These are phyloP conservation scores for Salvia sclarea DNA, from an alignment of 305 asterid genomes.

Conservation along the genomic window DNA sequence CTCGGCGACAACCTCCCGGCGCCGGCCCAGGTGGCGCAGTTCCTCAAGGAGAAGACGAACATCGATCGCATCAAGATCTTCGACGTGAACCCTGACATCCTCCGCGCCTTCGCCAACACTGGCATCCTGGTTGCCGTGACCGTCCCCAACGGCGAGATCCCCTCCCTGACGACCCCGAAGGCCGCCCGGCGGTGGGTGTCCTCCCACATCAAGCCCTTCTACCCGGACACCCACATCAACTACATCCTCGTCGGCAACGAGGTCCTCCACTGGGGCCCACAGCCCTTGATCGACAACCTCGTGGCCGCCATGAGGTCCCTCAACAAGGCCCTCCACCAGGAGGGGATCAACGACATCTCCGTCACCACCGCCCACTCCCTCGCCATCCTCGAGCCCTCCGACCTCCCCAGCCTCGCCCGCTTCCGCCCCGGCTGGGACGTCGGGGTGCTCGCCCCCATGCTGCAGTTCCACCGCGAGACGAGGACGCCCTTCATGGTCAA, in stretches of 20 bases:
- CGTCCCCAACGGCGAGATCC: slow-evolving; percentile 78
- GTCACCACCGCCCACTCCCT: slow-evolving; percentile 80
- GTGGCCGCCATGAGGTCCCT: slow-evolving; percentile 66
- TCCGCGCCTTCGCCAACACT: slow-evolving; percentile 72
- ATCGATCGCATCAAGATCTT: slow-evolving; percentile 74
- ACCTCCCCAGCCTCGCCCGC: slow-evolving; percentile 59
- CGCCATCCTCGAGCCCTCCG: slow-evolving; percentile 52
- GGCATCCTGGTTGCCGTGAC: slow-evolving; percentile 72
- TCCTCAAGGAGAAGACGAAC: slow-evolving; percentile 59
- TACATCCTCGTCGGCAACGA: slow-evolving; percentile 76
- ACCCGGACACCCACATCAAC: slow-evolving; percentile 60
- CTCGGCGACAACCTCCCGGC: slow-evolving; percentile 80
- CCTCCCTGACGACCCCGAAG: slow-evolving; percentile 41
- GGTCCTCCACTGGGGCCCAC: slow-evolving; percentile 85
- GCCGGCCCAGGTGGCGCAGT: slow-evolving; percentile 71
- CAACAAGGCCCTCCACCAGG: slow-evolving; percentile 43
- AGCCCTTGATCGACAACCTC: slow-evolving; percentile 49
- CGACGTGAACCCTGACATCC: slow-evolving; percentile 70
- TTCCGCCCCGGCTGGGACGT: slow-evolving; percentile 71
- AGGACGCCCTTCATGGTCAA: slow-evolving; percentile 77
- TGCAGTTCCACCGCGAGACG: slow-evolving; percentile 55
- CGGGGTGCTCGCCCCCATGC: slow-evolving; percentile 56
- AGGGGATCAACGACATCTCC: slow-evolving; percentile 42
- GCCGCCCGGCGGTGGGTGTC: slow-evolving; percentile 55
- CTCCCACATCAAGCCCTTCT: slow-evolving; percentile 59